These are phyloP conservation scores for Castanopsis chinensis DNA, from an alignment of 306 rosid genomes.

Conservation along the genomic window DNA sequence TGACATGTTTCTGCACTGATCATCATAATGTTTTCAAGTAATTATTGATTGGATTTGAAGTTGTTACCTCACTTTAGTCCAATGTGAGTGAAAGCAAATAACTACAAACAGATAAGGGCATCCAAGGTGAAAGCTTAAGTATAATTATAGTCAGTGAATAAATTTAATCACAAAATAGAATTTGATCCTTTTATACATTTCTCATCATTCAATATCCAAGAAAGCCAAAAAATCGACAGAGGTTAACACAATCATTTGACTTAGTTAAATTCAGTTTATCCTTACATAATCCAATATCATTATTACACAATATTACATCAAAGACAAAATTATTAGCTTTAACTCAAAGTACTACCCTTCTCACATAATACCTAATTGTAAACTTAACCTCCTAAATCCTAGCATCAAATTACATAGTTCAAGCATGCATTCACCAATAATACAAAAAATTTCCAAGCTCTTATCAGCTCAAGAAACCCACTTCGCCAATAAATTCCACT, in stretches of 20 bases:
- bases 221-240: background rate
- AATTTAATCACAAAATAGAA: background rate
- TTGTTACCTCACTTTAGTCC: background rate
- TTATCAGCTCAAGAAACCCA: background rate
- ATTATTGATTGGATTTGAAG: background rate
- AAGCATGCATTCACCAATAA: background rate
- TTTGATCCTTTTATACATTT: background rate
- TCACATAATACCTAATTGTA: background rate
- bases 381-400: background rate
- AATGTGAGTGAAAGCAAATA: background rate
- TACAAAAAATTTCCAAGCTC: background rate
- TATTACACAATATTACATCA: background rate
- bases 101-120: background rate
- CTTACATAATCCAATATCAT: background rate
- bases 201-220: background rate
- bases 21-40: background rate
- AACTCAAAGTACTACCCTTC: background rate
- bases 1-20: background rate
- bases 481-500: background rate
- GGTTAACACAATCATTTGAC: background rate
- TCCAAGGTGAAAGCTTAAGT: background rate
- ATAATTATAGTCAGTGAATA: no score
- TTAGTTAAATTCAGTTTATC: background rate
- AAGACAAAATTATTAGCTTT: background rate
- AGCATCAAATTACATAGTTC: background rate